Evolutionary conservation across 2,329 filamentous ascomycete species (phyloP), one percentile per base, ranked within the genome.

Genomic region (Periconia digitata): DNA sequence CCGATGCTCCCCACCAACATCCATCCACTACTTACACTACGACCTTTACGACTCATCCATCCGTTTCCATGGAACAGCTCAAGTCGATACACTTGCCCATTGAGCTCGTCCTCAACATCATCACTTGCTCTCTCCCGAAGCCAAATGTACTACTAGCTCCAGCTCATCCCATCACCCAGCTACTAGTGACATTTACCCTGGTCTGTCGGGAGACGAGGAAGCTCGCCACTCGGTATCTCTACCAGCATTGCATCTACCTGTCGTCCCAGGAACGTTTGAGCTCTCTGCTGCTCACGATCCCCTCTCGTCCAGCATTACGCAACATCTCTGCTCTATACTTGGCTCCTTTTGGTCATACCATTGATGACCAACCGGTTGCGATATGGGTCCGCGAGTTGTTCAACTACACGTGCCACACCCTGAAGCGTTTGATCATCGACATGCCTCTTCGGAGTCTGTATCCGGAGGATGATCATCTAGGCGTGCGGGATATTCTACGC

Each of bases 391-490:
- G 70, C 6, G 71, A 75, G 37, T 65, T 81, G 1, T 69, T 81
- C 41, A 69, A 62, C 47, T 67, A 72, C 48, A 64, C 76, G 23
- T 66, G 66, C 41, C 55, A 60, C 17, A 72, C 72, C 6, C 68
- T 82, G 38, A 69, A 62, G 37, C 73, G 74, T 17, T 69, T 81
- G 6, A 68, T 79, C 40, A 70, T 81, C 36, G 69, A 77, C 48
- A 78, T 80, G 54, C 77, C 78, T 6, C 73, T 79, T 39, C 66
- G 72, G 18, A 75, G 66, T 44, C 62, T 79, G 15, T 70, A 74
- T 22, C 71, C 70, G 1, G 66, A 71, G 20, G 69, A 77, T 23
- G 76, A 79, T 46, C 70, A 73, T 47, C 58, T 74, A 0, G 55
- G 46, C 16, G 62, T 61, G 38, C 66, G 71, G 34, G 66, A 60